phyloP scores from a whole-genome alignment of 441 rosid genomes.

The Croton setiger region DNA sequence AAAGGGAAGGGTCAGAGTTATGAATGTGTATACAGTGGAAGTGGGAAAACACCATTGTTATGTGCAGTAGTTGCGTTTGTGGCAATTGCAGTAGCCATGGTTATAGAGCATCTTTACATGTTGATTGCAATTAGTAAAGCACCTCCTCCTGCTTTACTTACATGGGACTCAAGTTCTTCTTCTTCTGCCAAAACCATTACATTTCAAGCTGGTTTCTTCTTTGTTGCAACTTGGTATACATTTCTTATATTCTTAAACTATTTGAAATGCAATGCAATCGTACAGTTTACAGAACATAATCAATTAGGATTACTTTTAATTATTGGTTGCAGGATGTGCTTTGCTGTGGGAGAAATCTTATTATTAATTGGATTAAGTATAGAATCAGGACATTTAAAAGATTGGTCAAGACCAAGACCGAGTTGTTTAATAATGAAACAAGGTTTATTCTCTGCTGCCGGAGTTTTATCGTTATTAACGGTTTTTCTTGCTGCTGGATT shows the following conservation, averaged over 20 bases:
- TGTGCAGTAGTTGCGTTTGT: conserved; percentile 60
- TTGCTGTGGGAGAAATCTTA: conserved; percentile 73
- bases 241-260: neutral
- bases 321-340: conserved; percentile 79
- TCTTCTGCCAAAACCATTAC: conserved; percentile 41
- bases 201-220: conserved; percentile 73
- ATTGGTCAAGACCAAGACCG: conserved; percentile 69
- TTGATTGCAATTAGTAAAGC: conserved; percentile 64
- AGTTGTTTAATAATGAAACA: conserved; percentile 56
- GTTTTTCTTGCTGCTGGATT: conserved; percentile 68
- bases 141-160: conserved; percentile 41
- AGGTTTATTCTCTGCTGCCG: conserved; percentile 84
- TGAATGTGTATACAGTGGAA: conserved; percentile 67
- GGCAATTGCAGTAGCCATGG: conserved; percentile 64
- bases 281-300: too few relatives aligned
- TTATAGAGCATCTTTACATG: conserved; percentile 60
- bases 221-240: conserved; percentile 68
- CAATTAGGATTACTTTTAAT: too few relatives aligned
- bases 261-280: too few relatives aligned
- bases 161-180: conserved; percentile 48
- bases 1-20: conserved; percentile 23
- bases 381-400: conserved; percentile 85
- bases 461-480: conserved; percentile 54
- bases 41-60: conserved; percentile 73
- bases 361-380: conserved; percentile 70